Evolutionary conservation across 2,329 filamentous ascomycete genomes (phyloP), one percentile per base, ranked within the genome.

Genomic region (Sporothrix brasiliensis): DNA sequence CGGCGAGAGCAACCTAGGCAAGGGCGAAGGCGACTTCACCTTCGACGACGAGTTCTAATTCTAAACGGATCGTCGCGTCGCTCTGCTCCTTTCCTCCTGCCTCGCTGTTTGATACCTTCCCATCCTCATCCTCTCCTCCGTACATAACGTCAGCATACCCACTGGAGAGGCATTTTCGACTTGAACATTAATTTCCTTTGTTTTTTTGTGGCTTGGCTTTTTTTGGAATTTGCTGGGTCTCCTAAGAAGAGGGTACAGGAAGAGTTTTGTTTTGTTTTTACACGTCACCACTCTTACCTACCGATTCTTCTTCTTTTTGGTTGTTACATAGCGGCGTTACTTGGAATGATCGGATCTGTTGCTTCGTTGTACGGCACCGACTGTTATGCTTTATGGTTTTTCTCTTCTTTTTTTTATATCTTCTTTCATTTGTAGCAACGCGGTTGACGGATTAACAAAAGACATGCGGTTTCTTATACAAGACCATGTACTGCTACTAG

Each of bases 31-130:
- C 74, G 93, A 94, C 83, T 96, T 99, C 84, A 86, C 83, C 80
- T 98, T 99, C 77, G 94, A 98, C 76, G 94, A 98, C 75, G 95
- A 99, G 84, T 99, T 99, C 79, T 98, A 92, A 86, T 99, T 99
- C 79, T 98, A 92, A 86, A 85, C 79, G 73, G 65, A 60, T 77
- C 72, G 71, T 72, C 70, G 16, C 16, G 49, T 49, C 19, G 7
- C 67, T 73, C 68, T 69, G 3, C 13, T 41, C 3, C 24, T 19
- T 47, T 50, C 14, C n/a, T 47, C 16, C 4, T 50, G 1, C 27
- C 50, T 58, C 34, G 13, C 39, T 39, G 44, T 73, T 44, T 47
- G 47, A 68, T 47, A 65, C 69, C 49, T 52, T n/a, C 34, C 34
- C 34, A 7, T 34, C 34, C 50, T 56, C 11, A 13, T 44, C 39